These are phyloP conservation scores for Rubus parviflorus DNA, from an alignment of 306 rosid genomes.

Conservation along the genomic window DNA sequence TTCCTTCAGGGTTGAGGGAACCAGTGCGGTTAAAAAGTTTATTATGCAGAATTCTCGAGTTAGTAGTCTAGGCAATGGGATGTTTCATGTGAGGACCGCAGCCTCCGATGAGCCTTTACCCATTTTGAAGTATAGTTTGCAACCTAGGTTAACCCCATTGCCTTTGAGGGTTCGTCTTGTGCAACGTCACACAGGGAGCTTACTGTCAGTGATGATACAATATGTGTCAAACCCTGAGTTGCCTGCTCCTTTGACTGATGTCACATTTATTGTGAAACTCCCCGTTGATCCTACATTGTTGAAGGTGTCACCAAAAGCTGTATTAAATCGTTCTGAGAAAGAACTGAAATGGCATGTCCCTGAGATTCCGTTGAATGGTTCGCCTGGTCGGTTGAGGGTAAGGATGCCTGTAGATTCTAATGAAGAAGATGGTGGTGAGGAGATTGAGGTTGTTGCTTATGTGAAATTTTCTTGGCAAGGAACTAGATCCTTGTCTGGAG, in stretches of 20 bases:
- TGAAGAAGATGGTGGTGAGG: constrained; percentile 62
- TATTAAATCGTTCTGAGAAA: constrained; percentile 76
- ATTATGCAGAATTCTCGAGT: constrained; percentile 73
- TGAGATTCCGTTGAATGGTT: constrained; percentile 67
- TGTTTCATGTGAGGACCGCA: constrained; percentile 84
- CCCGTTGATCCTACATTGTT: constrained; percentile 86
- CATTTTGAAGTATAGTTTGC: constrained; percentile 72
- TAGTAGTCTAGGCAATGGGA: constrained; percentile 77
- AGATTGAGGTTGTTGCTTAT: constrained; percentile 65
- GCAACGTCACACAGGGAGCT: constrained; percentile 82
- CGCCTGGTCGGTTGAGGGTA: constrained; percentile 79
- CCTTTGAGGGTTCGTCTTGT: constrained; percentile 87
- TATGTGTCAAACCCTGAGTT: constrained; percentile 76
- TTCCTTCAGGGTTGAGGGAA: constrained; percentile 80
- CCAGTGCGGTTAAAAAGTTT: constrained; percentile 74
- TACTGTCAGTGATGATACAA: constrained; percentile 89
- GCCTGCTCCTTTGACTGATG: constrained; percentile 70
- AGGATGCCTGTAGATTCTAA: constrained; percentile 81
- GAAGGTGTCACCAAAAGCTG: constrained; percentile 90
- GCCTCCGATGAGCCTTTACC: constrained; percentile 81
- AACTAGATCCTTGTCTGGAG: constrained; percentile 67
- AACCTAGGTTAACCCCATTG: constrained; percentile 80
- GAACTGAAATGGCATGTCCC: constrained; percentile 84
- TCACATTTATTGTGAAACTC: constrained; percentile 70
- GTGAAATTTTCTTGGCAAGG: constrained; percentile 77